Base-by-base conservation (phyloP, 2,329 filamentous ascomycete species). In the Sporothrix euskadiensis region DNA sequence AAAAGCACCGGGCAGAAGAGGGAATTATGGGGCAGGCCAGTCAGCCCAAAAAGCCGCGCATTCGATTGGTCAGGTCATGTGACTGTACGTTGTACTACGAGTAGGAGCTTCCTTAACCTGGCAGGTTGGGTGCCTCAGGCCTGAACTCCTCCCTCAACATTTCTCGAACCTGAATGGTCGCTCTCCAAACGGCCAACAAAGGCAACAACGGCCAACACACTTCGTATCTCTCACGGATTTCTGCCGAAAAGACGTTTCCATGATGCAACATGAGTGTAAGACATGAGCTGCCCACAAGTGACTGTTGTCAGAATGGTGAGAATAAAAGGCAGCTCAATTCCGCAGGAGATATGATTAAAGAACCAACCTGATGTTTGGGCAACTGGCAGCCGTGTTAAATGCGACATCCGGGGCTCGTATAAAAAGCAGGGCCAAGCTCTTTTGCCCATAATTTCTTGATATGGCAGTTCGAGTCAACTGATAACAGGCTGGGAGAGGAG, bases 61-160 rank as follows among this genome's bases (percentile, higher is more conserved):
- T 74, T 41, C 71, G 32, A 76, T 76, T 76, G 76, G 76, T 54
- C 56, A 44, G 1, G 6, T 73, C 56, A 66, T 30, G 74, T 73
- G 75, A 73, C n/a, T 35, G 3, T 9, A 26, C 14, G 4, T 19
- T 2, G 26, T 26, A 26, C 26, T 2, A 26, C 26, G 26, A 26
- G 26, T 26, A 26, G 19, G 7, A 39, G 39, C 39, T 57, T 56
- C 5, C 52, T 8, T 26, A 12, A 4, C 30, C 22, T 22, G 19
- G 16, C 3, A 12, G 16, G 41, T 19, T 39, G 47, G 14, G 9
- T 73, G 73, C 75, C 75, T 75, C 52, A 75, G 75, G 73, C 71
- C 52, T 30, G 6, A 71, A 32, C 39, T 16, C 19, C 32, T 1
- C 61, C 8, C 7, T 1, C 6, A 14, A 39, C 26, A 12, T 39